These are phyloP conservation scores for Rhynchospora pubera DNA, from an alignment of 176 grass and related monocot species.

Conservation along the genomic window DNA sequence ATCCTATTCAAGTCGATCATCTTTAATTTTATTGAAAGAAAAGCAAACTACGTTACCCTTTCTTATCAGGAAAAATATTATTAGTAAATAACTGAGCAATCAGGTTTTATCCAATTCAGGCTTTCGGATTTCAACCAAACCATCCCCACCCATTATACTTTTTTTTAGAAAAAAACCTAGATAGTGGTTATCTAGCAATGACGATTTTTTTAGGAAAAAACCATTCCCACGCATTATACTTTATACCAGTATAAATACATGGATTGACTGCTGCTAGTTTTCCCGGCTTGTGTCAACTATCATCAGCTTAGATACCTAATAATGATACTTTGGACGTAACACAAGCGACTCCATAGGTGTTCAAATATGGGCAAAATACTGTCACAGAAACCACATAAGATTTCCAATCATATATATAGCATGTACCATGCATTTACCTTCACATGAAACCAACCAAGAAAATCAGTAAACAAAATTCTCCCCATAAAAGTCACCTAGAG, in stretches of 20 bases:
- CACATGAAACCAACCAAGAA: background rate
- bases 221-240: background rate
- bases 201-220: background rate
- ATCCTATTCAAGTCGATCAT: background rate
- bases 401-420: slow-evolving; percentile 8
- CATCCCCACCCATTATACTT: background rate
- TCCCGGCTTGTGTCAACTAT: background rate
- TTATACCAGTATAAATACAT: background rate
- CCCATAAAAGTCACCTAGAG: background rate
- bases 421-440: background rate
- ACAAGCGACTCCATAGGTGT: background rate
- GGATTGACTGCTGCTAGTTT: background rate
- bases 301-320: background rate
- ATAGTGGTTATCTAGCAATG: too few species aligned
- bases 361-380: background rate
- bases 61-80: background rate
- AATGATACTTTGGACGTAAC: background rate
- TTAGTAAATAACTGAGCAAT: background rate
- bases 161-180: too few species aligned
- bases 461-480: background rate
- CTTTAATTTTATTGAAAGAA: background rate
- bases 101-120: background rate
- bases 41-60: background rate
- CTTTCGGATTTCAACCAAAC: background rate
- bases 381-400: background rate